Conservation (phyloP, 768 basidiomycete genomes). For the Pholiota microspora region DNA sequence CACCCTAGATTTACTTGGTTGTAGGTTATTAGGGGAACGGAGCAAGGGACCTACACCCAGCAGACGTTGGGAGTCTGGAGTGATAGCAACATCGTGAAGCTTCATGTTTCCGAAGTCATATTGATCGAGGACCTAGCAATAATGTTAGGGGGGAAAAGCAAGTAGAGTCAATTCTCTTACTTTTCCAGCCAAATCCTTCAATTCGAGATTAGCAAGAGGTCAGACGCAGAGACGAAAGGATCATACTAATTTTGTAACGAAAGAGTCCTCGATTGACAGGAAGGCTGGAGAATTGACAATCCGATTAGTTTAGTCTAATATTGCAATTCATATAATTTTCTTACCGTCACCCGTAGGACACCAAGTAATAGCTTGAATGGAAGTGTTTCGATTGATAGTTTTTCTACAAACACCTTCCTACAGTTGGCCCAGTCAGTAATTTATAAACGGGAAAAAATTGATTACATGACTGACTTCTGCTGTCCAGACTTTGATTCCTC, state of each 20-base stretch:
- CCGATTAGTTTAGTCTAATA: background rate
- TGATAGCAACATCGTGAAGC: constrained; percentile 69
- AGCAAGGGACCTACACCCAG: constrained; percentile 68
- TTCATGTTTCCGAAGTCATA: constrained; percentile 62
- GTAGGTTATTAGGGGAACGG: constrained; percentile 58
- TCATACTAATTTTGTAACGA: constrained; percentile 59
- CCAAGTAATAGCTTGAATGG: constrained; percentile 68
- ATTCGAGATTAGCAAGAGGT: background rate
- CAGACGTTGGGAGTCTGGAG: constrained; percentile 61
- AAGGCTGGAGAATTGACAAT: constrained; percentile 44
- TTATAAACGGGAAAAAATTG: background rate
- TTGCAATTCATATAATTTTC: constrained; percentile 1
- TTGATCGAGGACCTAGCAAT: constrained; percentile 45
- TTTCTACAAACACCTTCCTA: constrained; percentile 69
- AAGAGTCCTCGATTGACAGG: constrained; percentile 66
- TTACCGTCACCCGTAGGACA: constrained; percentile 60
- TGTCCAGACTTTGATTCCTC: constrained; percentile 72
- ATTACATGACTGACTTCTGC: constrained; percentile 43
- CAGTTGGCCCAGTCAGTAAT: constrained; percentile 20
- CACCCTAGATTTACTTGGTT: constrained; percentile 64
- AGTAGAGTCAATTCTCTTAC: constrained; percentile 25
- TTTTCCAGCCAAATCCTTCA: constrained; percentile 58
- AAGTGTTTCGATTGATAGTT: constrained; percentile 55
- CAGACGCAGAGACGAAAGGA: background rate
- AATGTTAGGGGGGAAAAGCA: background rate